Conservation (phyloP, 163 green algal species). For the Scenedesmus sp. region DNA sequence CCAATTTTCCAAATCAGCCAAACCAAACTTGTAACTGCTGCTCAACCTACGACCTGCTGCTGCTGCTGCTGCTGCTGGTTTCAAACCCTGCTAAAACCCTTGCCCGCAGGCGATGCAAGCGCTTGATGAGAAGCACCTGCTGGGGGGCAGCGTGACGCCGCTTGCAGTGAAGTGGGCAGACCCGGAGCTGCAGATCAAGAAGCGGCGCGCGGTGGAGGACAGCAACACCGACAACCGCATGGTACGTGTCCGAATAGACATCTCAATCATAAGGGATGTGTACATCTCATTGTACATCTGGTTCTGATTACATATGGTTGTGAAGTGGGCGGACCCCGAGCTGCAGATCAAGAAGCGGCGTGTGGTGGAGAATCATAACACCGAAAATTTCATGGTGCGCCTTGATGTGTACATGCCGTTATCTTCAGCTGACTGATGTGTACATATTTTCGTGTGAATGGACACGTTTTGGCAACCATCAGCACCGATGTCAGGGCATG, state of each 20-base stretch:
- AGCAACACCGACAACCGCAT: conserved; percentile 65
- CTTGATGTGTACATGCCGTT: not conserved
- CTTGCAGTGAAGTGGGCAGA: conserved; percentile 62
- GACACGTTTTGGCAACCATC: too few relatives aligned
- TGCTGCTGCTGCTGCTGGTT: not conserved
- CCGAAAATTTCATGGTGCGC: conserved; percentile 63
- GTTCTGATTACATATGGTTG: not conserved
- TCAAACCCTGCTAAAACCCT: too few relatives aligned
- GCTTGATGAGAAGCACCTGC: conserved; percentile 26
- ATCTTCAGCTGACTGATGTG: too few relatives aligned
- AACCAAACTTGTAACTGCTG: not conserved
- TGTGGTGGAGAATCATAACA: conserved; percentile 65
- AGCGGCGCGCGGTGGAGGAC: conserved; percentile 68
- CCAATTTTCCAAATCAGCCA: conserved; percentile 59
- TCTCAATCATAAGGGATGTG: too few relatives aligned
- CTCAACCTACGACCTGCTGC: not conserved
- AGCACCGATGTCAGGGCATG: too few relatives aligned
- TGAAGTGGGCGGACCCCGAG: conserved; percentile 68
- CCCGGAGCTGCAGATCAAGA: conserved; percentile 65
- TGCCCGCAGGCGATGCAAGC: conserved; percentile 30
- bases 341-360: conserved; percentile 67
- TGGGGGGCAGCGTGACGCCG: conserved; percentile 31
- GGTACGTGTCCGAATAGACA: conserved; percentile 27
- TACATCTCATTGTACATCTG: too few relatives aligned
- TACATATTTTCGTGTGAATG: too few relatives aligned